These are phyloP conservation scores for Hordeum pubiflorum DNA, from an alignment of 202 grass and related monocot species.

Conservation along the genomic window DNA sequence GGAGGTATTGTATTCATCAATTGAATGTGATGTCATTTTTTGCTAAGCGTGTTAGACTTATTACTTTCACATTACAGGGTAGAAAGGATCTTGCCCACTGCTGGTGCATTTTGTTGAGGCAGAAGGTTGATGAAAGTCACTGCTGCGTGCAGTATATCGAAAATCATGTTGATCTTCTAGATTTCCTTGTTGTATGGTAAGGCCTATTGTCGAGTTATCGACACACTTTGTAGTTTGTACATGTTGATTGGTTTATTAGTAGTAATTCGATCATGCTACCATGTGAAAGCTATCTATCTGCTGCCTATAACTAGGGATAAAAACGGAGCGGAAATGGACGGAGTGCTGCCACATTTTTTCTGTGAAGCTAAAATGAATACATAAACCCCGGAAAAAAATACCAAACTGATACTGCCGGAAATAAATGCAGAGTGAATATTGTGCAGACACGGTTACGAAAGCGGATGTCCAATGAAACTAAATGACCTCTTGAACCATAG, in stretches of 20 bases:
- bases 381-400: not conserved
- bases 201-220: slow-evolving; percentile 26
- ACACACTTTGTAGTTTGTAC: not conserved
- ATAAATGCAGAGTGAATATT: not conserved
- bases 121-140: slow-evolving; percentile 62
- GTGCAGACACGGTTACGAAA: not conserved
- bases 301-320: not conserved
- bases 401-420: not conserved
- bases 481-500: not conserved
- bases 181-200: slow-evolving; percentile 98
- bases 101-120: slow-evolving; percentile 87
- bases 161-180: slow-evolving; percentile 85
- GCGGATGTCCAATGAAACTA: not conserved
- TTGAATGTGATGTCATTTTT: not conserved
- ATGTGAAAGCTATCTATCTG: not conserved
- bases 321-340: not conserved
- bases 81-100: slow-evolving; percentile 87
- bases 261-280: not conserved
- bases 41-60: not conserved
- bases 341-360: not conserved
- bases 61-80: slow-evolving; percentile 43
- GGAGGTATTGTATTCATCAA: slow-evolving; percentile 59
- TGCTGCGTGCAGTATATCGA: slow-evolving; percentile 87
- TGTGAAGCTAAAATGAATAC: not conserved
- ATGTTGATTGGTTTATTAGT: not conserved